These are phyloP conservation scores for Conidiobolus incongruus DNA, from an alignment of 371 early-diverging fungal genomes.

Conservation along the genomic window DNA sequence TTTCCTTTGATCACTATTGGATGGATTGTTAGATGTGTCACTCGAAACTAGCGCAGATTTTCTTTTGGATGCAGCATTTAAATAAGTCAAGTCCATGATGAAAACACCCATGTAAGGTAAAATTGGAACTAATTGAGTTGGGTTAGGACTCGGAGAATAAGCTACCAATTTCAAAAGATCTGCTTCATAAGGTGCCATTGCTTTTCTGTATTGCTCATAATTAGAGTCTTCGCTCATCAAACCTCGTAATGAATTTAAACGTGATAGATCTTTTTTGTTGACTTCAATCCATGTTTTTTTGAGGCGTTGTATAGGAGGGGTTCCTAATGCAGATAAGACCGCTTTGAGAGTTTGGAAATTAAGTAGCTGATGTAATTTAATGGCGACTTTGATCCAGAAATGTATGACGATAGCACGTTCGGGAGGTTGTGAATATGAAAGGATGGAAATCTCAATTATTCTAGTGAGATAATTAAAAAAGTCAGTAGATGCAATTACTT, in stretches of 20 bases:
- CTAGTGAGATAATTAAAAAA: conserved; percentile 67
- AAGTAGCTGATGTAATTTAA: conserved; percentile 30
- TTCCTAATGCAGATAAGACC: conserved; percentile 38
- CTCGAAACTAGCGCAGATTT: conserved; percentile 4
- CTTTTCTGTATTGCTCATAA: conserved; percentile 34
- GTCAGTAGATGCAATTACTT: conserved; percentile 47
- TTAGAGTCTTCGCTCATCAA: conserved; percentile 49
- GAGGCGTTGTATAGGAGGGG: conserved; percentile 50
- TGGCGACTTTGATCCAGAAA: conserved; percentile 52
- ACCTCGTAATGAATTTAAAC: conserved; percentile 26
- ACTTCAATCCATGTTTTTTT: conserved; percentile 53
- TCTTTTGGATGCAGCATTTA: conserved; percentile 35
- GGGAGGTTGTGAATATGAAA: conserved; percentile 30
- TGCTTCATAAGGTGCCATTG: conserved; percentile 8
- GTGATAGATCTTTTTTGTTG: conserved; percentile 32
- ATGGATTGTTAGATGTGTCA: conserved; percentile 7
- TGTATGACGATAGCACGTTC: conserved; percentile 37
- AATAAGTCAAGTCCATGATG: conserved; percentile 57
- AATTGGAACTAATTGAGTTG: conserved; percentile 18
- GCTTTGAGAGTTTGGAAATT: conserved; percentile 58
- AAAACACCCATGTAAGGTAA: conserved; percentile 59
- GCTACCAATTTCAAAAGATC: conserved; percentile 3
- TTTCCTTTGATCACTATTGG: conserved; percentile 24
- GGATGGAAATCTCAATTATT: conserved; percentile 41
- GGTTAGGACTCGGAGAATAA: neutral